phyloP scores from a whole-genome alignment of 2,329 filamentous ascomycete genomes.

The Aulographum hederae region DNA sequence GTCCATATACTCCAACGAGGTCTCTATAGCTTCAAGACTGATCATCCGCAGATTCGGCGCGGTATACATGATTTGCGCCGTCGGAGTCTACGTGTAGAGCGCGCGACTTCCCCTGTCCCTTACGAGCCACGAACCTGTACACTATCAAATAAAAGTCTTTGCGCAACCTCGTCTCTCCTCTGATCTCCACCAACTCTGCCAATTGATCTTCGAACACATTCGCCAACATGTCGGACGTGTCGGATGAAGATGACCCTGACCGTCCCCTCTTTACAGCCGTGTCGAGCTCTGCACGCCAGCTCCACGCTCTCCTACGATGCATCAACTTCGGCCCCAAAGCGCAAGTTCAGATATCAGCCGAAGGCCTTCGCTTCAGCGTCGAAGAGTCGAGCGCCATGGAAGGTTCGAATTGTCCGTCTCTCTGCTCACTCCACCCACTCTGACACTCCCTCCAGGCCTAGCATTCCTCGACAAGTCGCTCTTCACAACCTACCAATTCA shows the following conservation, averaged over 20 bases:
- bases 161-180: too few relatives aligned
- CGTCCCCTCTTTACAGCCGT: slow-evolving; percentile 49
- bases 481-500: slow-evolving; percentile 71
- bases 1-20: slow-evolving; percentile 17
- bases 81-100: slow-evolving; percentile 96
- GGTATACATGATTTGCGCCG: slow-evolving; percentile 97
- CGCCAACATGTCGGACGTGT: too few relatives aligned
- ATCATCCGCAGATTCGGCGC: slow-evolving; percentile 54
- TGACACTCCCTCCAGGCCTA: slow-evolving; percentile 29
- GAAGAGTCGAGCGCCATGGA: slow-evolving; percentile 86
- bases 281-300: slow-evolving; percentile 57
- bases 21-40: slow-evolving; percentile 1
- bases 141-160: too few relatives aligned
- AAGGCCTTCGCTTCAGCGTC: slow-evolving; percentile 73
- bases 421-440: slow-evolving; percentile 1
- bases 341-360: slow-evolving; percentile 60
- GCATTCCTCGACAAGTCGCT: slow-evolving; percentile 77
- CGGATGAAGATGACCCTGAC: too few relatives aligned
- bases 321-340: slow-evolving; percentile 41
- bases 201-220: too few relatives aligned
- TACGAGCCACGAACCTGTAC: too few relatives aligned
- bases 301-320: slow-evolving; percentile 47
- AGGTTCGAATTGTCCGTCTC: slow-evolving; percentile 30
- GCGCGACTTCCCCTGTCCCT: too few relatives aligned
- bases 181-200: too few relatives aligned